A percentile compares a stretch with the other conserved stretches of the same genome.
phyloP scores from a whole-genome alignment of 2,329 filamentous ascomycete genomes.

The Pseudocercospora pini-densiflorae region DNA sequence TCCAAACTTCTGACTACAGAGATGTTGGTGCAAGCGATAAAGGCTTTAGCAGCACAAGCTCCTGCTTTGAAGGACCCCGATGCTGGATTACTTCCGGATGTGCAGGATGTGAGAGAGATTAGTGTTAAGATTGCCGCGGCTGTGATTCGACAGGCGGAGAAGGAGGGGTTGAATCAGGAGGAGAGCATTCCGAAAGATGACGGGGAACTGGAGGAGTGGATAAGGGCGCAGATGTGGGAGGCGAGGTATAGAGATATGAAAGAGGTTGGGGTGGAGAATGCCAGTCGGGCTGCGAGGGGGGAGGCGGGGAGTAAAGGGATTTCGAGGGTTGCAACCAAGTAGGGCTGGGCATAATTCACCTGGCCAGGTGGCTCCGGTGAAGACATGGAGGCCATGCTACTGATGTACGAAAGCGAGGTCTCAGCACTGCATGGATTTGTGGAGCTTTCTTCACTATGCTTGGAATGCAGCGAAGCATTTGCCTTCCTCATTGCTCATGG shows the following conservation, averaged over 20 bases:
- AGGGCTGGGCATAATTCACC: no score
- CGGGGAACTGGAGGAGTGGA: slow-evolving; percentile 69
- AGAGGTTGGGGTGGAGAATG: slow-evolving; percentile 6
- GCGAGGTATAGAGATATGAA: slow-evolving; percentile 63
- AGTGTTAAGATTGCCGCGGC: slow-evolving; percentile 77
- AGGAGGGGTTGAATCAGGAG: slow-evolving; percentile 70
- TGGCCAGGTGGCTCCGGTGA: not conserved
- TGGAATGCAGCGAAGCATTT: not conserved
- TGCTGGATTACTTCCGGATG: slow-evolving; percentile 74
- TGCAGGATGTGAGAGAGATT: slow-evolving; percentile 73
- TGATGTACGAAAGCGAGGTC: no score
- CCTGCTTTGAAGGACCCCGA: slow-evolving; percentile 70
- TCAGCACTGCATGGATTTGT: no score
- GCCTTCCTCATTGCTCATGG: not conserved
- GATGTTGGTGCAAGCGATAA: slow-evolving; percentile 81
- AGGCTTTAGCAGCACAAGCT: slow-evolving; percentile 71
- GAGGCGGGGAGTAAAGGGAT: slow-evolving; percentile 17
- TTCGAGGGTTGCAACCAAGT: not conserved
- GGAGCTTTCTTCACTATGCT: no score
- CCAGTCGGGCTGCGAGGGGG: slow-evolving; percentile 8
- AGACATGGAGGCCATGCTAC: not conserved
- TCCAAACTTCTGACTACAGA: slow-evolving; percentile 70
- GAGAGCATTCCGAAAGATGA: slow-evolving; percentile 65
- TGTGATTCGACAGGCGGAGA: slow-evolving; percentile 72
- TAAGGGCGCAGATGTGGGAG: slow-evolving; percentile 80